These are phyloP conservation scores for Paecilomyces sp. DNA, from an alignment of 2,329 filamentous ascomycete genomes.

Conservation along the genomic window DNA sequence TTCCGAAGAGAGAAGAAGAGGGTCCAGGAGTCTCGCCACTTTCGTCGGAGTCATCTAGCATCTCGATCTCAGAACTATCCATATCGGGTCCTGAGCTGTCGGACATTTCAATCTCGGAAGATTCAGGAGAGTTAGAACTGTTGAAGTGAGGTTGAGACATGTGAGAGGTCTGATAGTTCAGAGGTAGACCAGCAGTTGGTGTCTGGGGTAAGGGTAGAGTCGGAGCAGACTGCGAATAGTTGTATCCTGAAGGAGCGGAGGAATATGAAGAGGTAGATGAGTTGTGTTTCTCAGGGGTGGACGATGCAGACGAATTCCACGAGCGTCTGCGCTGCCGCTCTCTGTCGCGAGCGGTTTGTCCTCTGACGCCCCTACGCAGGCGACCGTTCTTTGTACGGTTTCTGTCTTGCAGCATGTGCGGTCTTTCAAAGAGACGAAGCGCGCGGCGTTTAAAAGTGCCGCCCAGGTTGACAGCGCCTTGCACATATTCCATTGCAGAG, in stretches of 20 bases:
- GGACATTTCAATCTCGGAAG: not conserved
- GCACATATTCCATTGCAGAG: constrained; percentile 6
- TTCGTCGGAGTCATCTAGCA: not conserved
- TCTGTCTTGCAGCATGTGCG: not conserved
- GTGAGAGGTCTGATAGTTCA: too few species aligned
- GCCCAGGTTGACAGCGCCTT: constrained; percentile 7
- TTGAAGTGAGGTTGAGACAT: too few species aligned
- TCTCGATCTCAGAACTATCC: not conserved
- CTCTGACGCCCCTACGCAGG: not conserved
- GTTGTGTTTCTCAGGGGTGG: not conserved
- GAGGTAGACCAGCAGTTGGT: too few species aligned
- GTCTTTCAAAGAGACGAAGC: constrained; percentile 2
- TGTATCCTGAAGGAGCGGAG: not conserved
- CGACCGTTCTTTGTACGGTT: not conserved
- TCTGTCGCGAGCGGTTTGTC: not conserved
- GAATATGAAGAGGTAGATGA: not conserved
- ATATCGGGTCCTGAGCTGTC: not conserved
- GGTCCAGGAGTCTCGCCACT: not conserved
- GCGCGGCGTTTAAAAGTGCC: constrained; percentile 5
- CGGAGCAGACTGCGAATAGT: not conserved
- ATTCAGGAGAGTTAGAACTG: not conserved
- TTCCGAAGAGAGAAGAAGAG: not conserved
- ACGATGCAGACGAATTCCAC: not conserved
- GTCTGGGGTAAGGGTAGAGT: too few species aligned
- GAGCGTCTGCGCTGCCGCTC: not conserved